Conservation (phyloP, 371 early-diverging fungal genomes). For the Parasitella parasitica region DNA sequence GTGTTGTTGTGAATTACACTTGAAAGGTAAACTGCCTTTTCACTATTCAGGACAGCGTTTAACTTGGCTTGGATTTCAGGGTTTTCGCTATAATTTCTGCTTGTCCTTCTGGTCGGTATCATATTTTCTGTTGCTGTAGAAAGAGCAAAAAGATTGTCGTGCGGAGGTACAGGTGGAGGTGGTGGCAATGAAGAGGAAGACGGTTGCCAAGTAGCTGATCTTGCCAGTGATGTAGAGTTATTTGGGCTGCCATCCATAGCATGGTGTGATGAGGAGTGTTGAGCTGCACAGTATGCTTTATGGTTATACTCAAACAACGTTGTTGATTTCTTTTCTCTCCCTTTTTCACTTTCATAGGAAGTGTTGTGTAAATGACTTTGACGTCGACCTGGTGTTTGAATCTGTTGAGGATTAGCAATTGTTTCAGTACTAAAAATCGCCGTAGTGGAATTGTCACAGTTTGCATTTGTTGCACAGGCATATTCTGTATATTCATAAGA, state of each 20-base stretch:
- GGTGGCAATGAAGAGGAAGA: background rate
- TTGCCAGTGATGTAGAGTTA: slow-evolving; percentile 2
- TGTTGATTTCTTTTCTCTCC: background rate
- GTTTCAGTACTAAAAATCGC: background rate
- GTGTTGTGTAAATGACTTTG: slow-evolving; percentile 21
- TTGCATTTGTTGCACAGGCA: background rate
- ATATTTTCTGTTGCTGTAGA: background rate
- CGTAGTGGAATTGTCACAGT: background rate
- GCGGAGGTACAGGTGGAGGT: background rate
- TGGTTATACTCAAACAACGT: background rate
- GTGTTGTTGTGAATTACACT: background rate
- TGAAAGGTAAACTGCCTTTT: background rate
- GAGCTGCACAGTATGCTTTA: background rate
- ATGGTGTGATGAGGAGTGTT: background rate
- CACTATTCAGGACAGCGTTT: slow-evolving; percentile 15
- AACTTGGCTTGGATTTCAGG: slow-evolving; percentile 25
- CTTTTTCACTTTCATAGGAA: background rate
- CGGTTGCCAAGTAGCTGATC: slow-evolving; percentile 26
- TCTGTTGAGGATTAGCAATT: background rate
- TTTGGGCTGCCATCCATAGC: background rate
- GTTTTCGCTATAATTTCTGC: slow-evolving; percentile 23
- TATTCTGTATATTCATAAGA: background rate
- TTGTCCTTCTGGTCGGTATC: slow-evolving; percentile 29
- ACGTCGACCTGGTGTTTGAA: slow-evolving; percentile 17
- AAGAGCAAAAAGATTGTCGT: background rate